Base-by-base conservation (phyloP, 805 yeast genomes). In the Wickerhamomyces subpelliculosus region DNA sequence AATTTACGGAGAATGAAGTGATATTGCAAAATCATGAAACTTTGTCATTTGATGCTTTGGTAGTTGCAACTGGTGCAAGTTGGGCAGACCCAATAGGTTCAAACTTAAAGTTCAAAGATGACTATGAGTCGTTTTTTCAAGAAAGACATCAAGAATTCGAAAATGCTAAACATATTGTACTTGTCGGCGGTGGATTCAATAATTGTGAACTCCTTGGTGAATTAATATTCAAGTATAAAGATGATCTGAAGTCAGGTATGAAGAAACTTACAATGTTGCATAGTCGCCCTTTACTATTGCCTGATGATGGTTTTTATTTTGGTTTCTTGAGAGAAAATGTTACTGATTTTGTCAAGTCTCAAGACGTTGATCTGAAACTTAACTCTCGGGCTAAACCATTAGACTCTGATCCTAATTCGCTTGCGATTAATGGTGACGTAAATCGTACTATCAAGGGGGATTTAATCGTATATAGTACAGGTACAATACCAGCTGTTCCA, bases 191-290 rank as follows among this genome's bases (percentile, higher is more conserved):
- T 19, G 64, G 63, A 3, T 45, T 46, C 27, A 46, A 44, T 23
- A 60, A 59, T 19, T 40, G 40, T 27, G 64, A 59, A 36, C 33
- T 59, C 4, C 49, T 44, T 12, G 64, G 62, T 25, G 64, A 59
- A 38, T 26, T 57, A 12, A 40, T 48, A 3, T 28, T 37, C 34
- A 27, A 32, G 12, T 59, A 41, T 38, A 31, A 38, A 10, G 34
- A 37, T 1, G 48, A 48, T 8, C 19, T 51, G 14, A 25, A 26
- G 13, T 13, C 32, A 3, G 52, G 51, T 4, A 29, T 34, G 17
- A 59, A 58, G 42, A 46, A 38, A 17, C 20, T 58, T 27, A 47
- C 52, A 13, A 9, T 56, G 26, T 35, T 57, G 18, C 62, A 58
- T 23, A 45, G 52, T 13, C 22, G 37, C 6, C 37, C 42, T 4